A percentile compares a stretch with the other conserved stretches of the same genome.
These are phyloP conservation scores for Xylaria curta DNA, from an alignment of 495 filamentous ascomycete genomes.

Conservation along the genomic window DNA sequence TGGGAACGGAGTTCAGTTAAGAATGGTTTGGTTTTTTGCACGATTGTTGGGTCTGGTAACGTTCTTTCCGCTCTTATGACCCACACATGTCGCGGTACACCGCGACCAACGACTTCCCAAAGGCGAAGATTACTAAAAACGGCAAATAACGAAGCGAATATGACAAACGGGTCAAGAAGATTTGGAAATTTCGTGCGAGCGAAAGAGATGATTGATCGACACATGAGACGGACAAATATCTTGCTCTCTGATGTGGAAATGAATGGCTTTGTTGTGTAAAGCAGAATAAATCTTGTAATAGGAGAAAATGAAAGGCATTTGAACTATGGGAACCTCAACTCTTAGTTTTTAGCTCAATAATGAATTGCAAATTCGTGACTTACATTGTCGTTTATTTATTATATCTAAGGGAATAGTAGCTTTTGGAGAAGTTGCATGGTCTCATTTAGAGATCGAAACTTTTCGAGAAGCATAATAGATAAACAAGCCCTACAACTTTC, in stretches of 20 bases:
- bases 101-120: neutral
- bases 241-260: constrained; percentile 16
- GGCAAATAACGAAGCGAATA: constrained; percentile 15
- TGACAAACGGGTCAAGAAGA: constrained; percentile 6
- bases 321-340: neutral
- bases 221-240: constrained; percentile 20
- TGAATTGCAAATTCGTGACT: neutral
- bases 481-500: too few species aligned
- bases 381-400: neutral
- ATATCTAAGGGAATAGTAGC: neutral
- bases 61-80: constrained; percentile 2
- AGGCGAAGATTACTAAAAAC: constrained; percentile 1
- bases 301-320: constrained; percentile 21
- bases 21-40: constrained; percentile 22
- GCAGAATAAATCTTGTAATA: constrained; percentile 15
- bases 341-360: neutral
- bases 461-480: neutral
- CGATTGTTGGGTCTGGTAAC: constrained; percentile 10
- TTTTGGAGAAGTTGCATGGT: neutral
- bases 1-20: constrained; percentile 27
- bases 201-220: constrained; percentile 17
- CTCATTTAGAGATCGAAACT: neutral
- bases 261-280: constrained; percentile 7
- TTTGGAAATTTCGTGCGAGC: constrained; percentile 18
- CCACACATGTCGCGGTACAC: constrained; percentile 5